A percentile compares a stretch with the other conserved stretches of the same genome.
phyloP scores from a whole-genome alignment of 2,329 filamentous ascomycete genomes.

The Trichophyton verrucosum region DNA sequence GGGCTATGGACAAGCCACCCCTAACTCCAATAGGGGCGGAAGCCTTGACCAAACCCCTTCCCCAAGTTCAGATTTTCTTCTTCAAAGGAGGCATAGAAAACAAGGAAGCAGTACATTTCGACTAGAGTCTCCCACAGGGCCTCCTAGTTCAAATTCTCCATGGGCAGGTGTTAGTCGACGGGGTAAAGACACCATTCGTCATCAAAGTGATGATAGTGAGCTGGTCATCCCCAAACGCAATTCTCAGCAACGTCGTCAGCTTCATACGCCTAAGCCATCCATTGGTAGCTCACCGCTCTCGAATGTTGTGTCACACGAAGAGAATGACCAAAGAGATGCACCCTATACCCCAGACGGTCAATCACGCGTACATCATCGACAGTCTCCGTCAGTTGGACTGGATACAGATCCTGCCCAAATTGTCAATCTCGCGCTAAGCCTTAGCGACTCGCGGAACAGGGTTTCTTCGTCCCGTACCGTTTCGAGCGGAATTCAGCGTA shows the following conservation, averaged over 20 bases:
- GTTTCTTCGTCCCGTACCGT: conserved; percentile 6
- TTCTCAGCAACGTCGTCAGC: background rate
- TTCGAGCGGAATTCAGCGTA: conserved; percentile 2
- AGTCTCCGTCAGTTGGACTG: conserved; percentile 26
- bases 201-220: background rate
- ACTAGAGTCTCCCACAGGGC: conserved; percentile 5
- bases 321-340: background rate
- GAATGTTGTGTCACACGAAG: background rate
- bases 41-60: background rate
- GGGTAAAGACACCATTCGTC: background rate
- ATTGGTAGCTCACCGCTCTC: conserved; percentile 2
- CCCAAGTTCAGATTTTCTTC: background rate
- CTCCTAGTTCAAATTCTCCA: background rate
- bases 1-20: background rate
- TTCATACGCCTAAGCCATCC: background rate
- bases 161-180: background rate
- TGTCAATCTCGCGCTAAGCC: conserved; percentile 77
- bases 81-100: conserved; percentile 8
- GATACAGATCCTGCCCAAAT: conserved; percentile 77
- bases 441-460: conserved; percentile 57
- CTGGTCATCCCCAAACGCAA: background rate
- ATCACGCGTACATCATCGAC: background rate
- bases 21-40: background rate
- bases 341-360: background rate
- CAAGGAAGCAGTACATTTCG: conserved; percentile 13